These are phyloP conservation scores for Phaeotremella fagi DNA, from an alignment of 768 basidiomycete species.

Conservation along the genomic window DNA sequence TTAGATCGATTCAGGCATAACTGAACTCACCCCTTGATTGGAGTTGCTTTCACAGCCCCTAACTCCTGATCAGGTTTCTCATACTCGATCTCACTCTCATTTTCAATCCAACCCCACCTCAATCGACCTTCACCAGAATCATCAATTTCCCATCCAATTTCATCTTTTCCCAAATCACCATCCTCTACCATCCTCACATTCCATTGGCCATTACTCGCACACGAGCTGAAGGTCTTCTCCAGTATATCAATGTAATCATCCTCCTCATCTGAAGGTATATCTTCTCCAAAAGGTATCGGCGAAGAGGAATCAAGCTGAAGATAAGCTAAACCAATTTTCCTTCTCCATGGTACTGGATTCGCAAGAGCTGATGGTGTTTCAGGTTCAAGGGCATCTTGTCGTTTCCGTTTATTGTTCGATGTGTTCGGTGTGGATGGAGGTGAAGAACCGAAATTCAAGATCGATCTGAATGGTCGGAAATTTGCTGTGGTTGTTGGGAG, in stretches of 20 bases:
- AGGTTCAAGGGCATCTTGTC: neutral
- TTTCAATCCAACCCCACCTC: neutral
- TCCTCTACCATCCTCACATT: neutral
- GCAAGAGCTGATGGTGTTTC: neutral
- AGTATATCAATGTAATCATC: constrained; percentile 14
- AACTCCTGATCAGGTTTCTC: neutral
- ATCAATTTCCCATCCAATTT: constrained; percentile 2
- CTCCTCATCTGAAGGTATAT: constrained; percentile 12
- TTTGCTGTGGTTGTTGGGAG: neutral
- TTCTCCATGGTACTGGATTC: constrained; percentile 24
- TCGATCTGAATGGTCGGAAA: constrained; percentile 19
- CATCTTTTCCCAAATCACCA: neutral
- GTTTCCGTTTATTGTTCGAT: neutral
- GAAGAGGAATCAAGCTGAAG: constrained; percentile 21
- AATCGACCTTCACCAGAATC: neutral
- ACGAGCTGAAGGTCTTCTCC: constrained; percentile 12
- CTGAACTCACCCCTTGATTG: neutral
- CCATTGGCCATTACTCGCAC: constrained; percentile 3
- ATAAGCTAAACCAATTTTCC: constrained; percentile 18
- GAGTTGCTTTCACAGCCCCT: neutral
- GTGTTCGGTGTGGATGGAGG: too few species aligned
- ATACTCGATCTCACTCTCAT: neutral
- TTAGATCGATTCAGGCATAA: neutral
- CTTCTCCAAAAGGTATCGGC: constrained; percentile 9
- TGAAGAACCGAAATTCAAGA: constrained; percentile 9